Base-by-base conservation (phyloP, 1,284 basidiomycete genomes). In the Cutaneotrichosporon mucoides region DNA sequence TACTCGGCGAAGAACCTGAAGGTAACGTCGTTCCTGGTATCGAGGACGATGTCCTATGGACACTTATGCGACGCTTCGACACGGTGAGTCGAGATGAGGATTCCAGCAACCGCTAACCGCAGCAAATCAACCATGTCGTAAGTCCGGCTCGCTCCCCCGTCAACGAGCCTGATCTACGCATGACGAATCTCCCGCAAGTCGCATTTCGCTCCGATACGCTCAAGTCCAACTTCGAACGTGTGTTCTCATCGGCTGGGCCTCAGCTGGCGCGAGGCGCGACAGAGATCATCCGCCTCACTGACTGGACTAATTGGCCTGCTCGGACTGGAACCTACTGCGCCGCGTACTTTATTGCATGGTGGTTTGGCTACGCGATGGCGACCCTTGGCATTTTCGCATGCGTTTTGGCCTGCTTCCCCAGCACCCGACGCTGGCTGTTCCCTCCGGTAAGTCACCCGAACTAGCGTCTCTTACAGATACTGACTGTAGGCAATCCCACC, bases 241-340 rank as follows among this genome's bases (percentile, higher is more conserved):
- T 81, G n/a, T 82, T 84, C 64, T 81, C 82, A 56, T 80, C 79
- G 4, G 74, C 83, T 35, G 80, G 82, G 7, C 73, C 83, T 12
- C 77, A 80, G 0, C 57, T 80, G 9, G 77, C 81, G 5, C 77
- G 78, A 0, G 80, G 81, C 50, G 63, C 73, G 5, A 80, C 82
- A 61, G 83, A 85, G 63, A 68, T 83, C 36, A 73, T 75, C 5
- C 73, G 83, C 7, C 63, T 85, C 4, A 79, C 81, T 40, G 81
- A 80, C 46, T 76, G 66, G 12, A 69, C 40, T 4, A 38, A 80
- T 60, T 83, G 84, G 66, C 72, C 78, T 2, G 62, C 68, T 36
- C 71, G 84, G 1, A 83, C 82, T 1, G 65, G 55, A 1, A 56
- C 69, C 4, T 85, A 81, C 65, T 77, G 76, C 49, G 66, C 67